Conservation (phyloP, 257 asterid species). For the Misopates orontium region DNA sequence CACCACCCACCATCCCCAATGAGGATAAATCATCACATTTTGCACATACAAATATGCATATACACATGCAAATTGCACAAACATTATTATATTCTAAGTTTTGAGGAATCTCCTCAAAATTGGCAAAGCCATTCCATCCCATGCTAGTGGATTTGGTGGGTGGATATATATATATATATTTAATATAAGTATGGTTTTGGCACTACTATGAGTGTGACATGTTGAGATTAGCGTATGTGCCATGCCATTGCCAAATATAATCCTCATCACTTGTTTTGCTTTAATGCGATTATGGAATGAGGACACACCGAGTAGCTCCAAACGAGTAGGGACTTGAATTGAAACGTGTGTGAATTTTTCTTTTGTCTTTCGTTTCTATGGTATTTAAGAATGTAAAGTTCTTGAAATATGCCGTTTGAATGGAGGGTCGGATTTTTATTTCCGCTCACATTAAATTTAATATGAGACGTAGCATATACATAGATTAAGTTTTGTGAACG, state of each 20-base stretch:
- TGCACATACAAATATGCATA: slow-evolving; percentile 5
- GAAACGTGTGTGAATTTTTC: not conserved
- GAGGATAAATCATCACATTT: slow-evolving; percentile 15
- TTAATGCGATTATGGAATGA: slow-evolving; percentile 25
- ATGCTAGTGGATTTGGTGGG: slow-evolving; percentile 39
- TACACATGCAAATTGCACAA: not conserved
- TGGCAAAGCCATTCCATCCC: slow-evolving; percentile 22
- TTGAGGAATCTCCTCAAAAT: slow-evolving; percentile 28
- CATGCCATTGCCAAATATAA: not conserved
- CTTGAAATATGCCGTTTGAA: no score
- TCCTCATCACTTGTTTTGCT: slow-evolving; percentile 18
- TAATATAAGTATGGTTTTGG: no score
- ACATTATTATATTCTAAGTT: slow-evolving; percentile 16
- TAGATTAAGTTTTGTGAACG: not conserved
- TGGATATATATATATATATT: slow-evolving; percentile 1
- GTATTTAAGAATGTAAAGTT: not conserved
- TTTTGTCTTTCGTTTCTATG: not conserved
- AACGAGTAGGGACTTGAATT: slow-evolving; percentile 41
- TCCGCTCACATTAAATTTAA: no score
- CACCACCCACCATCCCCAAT: slow-evolving; percentile 35
- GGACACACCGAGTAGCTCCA: slow-evolving; percentile 31
- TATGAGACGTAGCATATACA: no score
- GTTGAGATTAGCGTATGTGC: not conserved
- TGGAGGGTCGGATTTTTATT: not conserved
- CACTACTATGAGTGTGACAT: not conserved